These are phyloP conservation scores for Botryotinia narcissicola DNA, from an alignment of 2,329 filamentous ascomycete species.

Conservation along the genomic window DNA sequence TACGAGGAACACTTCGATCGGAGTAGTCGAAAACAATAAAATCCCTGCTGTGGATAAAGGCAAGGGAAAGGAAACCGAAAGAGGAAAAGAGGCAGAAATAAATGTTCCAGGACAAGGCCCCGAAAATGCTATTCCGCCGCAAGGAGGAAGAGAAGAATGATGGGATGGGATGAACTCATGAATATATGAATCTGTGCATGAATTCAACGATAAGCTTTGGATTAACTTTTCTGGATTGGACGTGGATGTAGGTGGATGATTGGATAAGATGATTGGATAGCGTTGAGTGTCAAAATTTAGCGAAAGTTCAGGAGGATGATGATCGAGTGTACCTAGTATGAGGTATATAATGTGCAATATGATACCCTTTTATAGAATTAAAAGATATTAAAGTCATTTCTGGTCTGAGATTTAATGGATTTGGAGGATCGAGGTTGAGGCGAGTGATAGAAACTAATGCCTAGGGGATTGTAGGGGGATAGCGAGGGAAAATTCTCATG, in stretches of 20 bases:
- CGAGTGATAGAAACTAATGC: background rate
- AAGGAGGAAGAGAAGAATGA: background rate
- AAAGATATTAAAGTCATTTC: background rate
- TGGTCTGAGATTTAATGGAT: background rate
- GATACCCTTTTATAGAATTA: background rate
- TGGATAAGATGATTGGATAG: background rate
- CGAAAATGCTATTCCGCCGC: background rate
- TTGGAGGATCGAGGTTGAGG: background rate
- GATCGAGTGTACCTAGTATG: background rate
- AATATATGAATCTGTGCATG: background rate
- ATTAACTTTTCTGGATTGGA: background rate
- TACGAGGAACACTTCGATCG: background rate
- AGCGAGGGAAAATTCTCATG: too few species aligned
- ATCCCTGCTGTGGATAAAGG: background rate
- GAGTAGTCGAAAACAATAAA: background rate
- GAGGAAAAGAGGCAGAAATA: background rate
- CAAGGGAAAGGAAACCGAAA: background rate
- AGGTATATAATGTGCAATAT: background rate
- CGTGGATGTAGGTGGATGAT: background rate
- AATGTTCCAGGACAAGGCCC: background rate
- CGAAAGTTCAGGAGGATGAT: background rate
- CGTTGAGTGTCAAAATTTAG: background rate
- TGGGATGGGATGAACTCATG: background rate
- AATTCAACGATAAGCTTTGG: background rate
- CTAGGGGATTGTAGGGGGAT: background rate